These are phyloP conservation scores for Pythium brassicae DNA, from an alignment of 352 stramenopile genomes.

Conservation along the genomic window DNA sequence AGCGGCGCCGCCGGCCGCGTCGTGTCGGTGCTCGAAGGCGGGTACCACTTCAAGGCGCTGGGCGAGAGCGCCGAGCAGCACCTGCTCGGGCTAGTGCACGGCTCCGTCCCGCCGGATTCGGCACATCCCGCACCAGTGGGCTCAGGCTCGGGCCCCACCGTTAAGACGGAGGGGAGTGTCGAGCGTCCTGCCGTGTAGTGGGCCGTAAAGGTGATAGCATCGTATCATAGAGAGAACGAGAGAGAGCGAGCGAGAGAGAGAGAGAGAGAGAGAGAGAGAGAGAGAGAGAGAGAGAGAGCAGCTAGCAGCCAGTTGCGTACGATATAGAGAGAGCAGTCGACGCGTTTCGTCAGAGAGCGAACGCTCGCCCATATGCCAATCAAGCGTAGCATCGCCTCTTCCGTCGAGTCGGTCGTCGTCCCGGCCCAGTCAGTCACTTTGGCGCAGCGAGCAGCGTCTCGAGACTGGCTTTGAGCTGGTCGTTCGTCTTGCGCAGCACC, in stretches of 20 bases:
- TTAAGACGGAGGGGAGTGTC: too few relatives aligned
- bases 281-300: too few relatives aligned
- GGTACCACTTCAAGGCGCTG: constrained; percentile 56
- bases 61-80: constrained; percentile 49
- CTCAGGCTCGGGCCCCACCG: background rate
- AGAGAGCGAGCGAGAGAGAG: too few relatives aligned
- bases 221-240: too few relatives aligned
- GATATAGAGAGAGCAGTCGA: background rate
- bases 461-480: constrained; percentile 89
- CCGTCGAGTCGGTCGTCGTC: background rate
- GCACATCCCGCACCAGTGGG: background rate
- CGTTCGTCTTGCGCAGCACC: constrained; percentile 82
- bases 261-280: too few relatives aligned
- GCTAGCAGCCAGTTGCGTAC: background rate
- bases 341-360: too few relatives aligned
- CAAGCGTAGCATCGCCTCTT: background rate
- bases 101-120: constrained; percentile 6
- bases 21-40: constrained; percentile 77
- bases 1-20: constrained; percentile 48
- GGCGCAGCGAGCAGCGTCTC: constrained; percentile 73
- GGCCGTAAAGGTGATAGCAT: too few relatives aligned
- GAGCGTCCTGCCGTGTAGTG: too few relatives aligned
- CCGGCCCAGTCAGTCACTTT: constrained; percentile 31
- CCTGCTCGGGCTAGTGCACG: constrained; percentile 36
- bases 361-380: too few relatives aligned